Evolutionary conservation across 495 filamentous ascomycete genomes (phyloP), one percentile per base, ranked within the genome.

Genomic region (Thozetella sp.): DNA sequence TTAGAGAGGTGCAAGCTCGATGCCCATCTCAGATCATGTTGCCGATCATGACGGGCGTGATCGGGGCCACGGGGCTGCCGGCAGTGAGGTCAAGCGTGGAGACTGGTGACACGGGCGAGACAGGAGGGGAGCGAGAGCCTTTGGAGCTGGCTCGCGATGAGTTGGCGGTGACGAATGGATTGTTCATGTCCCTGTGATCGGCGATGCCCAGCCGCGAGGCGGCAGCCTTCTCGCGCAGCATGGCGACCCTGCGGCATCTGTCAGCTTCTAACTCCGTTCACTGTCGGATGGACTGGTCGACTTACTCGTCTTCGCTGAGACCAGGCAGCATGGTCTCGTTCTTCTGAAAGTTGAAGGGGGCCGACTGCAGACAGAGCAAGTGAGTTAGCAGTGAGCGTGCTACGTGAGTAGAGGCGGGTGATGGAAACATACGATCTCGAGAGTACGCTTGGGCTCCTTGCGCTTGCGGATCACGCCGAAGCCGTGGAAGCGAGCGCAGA

Each of bases 341-440:
- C 22, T 71, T 71, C 63, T 76, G 75, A 67, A 81, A 79, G 61
- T 77, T 64, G 70, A 78, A 81, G 3, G 79, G 77, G 3, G 68
- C 69, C 11, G 78, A 80, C 77, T 79, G 52, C 34, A 62, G 20
- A 43, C 25, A n/a, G n/a, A 19, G 25, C 37, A 20, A n/a, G 17
- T 24, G n/a, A 25, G 63, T 71, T 71, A 71, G 63, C 46, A n/a
- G 37, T 46, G 25, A 12, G 27, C 50, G 2, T 22, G 25, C 45
- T 23, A n/a, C n/a, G n/a, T n/a, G 27, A 56, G 9, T 22, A n/a
- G 22, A 50, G 22, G 17, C 34, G 1, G 43, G 2, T 3, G 11
- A 3, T 48, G 43, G n/a, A 3, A 9, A 48, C 67, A 43, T 58
- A 71, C 68, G 51, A 71, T 72, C 19, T 68, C 62, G 11, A 67